Percentiles rank a stretch among this genome's conserved stretches.
phyloP scores from a whole-genome alignment of 176 grass and related monocot species.

The Raddia distichophylla region DNA sequence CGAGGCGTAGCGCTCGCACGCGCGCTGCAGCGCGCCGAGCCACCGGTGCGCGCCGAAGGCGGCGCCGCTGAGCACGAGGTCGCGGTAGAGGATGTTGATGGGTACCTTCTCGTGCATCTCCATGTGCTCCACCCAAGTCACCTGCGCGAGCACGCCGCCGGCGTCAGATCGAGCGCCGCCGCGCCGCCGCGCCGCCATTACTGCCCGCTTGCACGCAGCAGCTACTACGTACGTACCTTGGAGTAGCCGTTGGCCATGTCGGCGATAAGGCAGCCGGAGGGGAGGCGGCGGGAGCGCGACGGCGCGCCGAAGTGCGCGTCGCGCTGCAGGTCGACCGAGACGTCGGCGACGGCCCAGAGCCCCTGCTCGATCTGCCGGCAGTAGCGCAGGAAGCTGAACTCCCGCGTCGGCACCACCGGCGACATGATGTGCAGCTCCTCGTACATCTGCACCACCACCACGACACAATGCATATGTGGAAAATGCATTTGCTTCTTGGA shows the following conservation, averaged over 20 bases:
- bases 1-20: conserved; percentile 73
- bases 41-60: conserved; percentile 88
- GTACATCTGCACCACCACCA: conserved; percentile 64
- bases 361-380: conserved; percentile 92
- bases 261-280: conserved; percentile 85
- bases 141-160: conserved; percentile 39
- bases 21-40: conserved; percentile 75
- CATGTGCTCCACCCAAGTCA: conserved; percentile 93
- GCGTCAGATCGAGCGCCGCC: neutral
- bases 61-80: conserved; percentile 70
- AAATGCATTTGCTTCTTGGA: neutral
- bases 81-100: conserved; percentile 61
- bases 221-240: conserved; percentile 47
- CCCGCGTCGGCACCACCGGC: conserved; percentile 68
- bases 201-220: neutral
- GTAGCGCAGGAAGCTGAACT: conserved; percentile 93
- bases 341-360: conserved; percentile 80
- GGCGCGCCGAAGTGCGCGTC: conserved; percentile 55
- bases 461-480: neutral
- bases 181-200: neutral
- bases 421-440: conserved; percentile 84
- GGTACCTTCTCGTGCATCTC: conserved; percentile 75
- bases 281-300: conserved; percentile 60
- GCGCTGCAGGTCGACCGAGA: conserved; percentile 67
- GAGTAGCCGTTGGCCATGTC: conserved; percentile 92